phyloP scores from a whole-genome alignment of 2,329 filamentous ascomycete genomes.

The Talaromyces sp. region DNA sequence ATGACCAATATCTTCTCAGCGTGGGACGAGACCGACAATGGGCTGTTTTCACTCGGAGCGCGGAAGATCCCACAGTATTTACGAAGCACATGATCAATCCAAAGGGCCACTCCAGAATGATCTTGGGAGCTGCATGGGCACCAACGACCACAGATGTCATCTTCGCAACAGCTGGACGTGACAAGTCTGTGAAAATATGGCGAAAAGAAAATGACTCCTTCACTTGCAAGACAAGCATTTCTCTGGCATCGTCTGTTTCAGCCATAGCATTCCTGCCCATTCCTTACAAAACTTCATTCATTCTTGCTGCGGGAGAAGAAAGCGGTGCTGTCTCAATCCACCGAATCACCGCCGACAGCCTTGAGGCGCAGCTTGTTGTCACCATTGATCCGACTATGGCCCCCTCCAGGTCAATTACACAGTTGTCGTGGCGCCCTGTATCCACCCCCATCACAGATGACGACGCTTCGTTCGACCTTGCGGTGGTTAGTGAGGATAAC shows the following conservation, averaged over 20 bases:
- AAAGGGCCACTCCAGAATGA: conserved; percentile 91
- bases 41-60: conserved; percentile 71
- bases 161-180: conserved; percentile 88
- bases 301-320: conserved; percentile 53
- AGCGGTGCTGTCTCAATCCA: conserved; percentile 50
- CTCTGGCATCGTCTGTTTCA: conserved; percentile 65
- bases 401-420: conserved; percentile 66
- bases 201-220: conserved; percentile 48
- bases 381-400: conserved; percentile 46
- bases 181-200: conserved; percentile 83
- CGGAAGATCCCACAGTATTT: conserved; percentile 52
- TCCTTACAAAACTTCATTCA: conserved; percentile 30
- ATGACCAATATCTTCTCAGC: conserved; percentile 76
- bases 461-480: conserved; percentile 36
- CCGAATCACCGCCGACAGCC: conserved; percentile 35
- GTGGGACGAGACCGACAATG: conserved; percentile 92
- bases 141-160: conserved; percentile 50
- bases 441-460: conserved; percentile 12
- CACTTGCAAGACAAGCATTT: conserved; percentile 56
- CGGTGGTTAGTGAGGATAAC: conserved; percentile 51
- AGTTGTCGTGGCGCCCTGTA: conserved; percentile 69
- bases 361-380: conserved; percentile 33
- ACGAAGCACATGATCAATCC: conserved; percentile 65
- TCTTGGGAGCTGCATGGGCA: conserved; percentile 84
- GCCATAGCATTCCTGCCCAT: conserved; percentile 66